Conservation (phyloP, 2,329 filamentous ascomycete species). For the Scedosporium minutisporum region DNA sequence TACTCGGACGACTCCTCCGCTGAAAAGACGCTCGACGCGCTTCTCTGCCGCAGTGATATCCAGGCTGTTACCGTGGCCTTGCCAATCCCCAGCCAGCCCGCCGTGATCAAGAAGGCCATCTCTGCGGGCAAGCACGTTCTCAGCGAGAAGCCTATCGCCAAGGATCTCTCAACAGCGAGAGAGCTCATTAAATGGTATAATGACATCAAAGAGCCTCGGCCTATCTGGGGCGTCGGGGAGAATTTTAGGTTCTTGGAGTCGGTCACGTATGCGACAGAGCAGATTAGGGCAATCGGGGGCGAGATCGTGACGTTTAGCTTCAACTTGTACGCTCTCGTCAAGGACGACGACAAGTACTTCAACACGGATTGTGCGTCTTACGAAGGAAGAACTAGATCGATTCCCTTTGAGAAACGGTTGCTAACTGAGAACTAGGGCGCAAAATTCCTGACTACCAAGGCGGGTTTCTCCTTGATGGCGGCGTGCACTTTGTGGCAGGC, state of each 20-base stretch:
- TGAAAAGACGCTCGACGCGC: slow-evolving; percentile 33
- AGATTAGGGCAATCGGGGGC: slow-evolving; percentile 8
- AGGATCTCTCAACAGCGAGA: slow-evolving; percentile 38
- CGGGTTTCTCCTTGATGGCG: slow-evolving; percentile 67
- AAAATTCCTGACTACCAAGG: slow-evolving; percentile 63
- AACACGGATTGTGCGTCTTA: slow-evolving; percentile 30
- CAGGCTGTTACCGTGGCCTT: slow-evolving; percentile 47
- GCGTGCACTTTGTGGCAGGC: slow-evolving; percentile 61
- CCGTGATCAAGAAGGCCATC: slow-evolving; percentile 47
- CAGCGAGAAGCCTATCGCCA: slow-evolving; percentile 61
- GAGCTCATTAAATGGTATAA: slow-evolving; percentile 28
- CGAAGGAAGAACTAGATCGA: slow-evolving; percentile 7
- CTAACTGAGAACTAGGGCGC: slow-evolving; percentile 35
- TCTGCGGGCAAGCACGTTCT: slow-evolving; percentile 61
- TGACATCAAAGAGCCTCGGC: slow-evolving; percentile 14
- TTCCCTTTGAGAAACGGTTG: no score
- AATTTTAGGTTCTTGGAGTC: slow-evolving; percentile 58
- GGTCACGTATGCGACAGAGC: slow-evolving; percentile 36
- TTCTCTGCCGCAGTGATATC: slow-evolving; percentile 45
- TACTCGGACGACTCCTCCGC: slow-evolving; percentile 8
- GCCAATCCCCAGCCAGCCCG: slow-evolving; percentile 52
- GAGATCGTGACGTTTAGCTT: slow-evolving; percentile 26
- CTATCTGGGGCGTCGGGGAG: slow-evolving; percentile 56
- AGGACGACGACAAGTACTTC: slow-evolving; percentile 34
- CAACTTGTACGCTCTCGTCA: slow-evolving; percentile 32